Evolutionary conservation across 1,139 yeast genomes (phyloP).

Genomic region (Suhomyces ambrosiae): DNA sequence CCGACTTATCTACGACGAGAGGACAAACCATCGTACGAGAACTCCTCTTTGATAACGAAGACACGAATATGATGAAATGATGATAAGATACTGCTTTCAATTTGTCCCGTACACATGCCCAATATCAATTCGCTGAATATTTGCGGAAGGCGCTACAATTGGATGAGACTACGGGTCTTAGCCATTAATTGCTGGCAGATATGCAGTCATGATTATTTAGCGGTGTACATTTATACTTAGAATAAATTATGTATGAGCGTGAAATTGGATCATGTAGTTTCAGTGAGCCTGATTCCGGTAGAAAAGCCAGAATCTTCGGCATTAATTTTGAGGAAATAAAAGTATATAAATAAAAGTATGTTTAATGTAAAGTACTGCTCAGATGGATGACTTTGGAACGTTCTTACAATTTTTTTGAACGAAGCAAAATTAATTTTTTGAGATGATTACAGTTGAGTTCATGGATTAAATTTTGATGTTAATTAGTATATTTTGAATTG

Average conservation of each 20-base stretch:
- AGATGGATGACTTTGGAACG: too few species aligned
- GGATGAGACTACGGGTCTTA: background rate
- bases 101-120: constrained; percentile 3
- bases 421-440: too few species aligned
- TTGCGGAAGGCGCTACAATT: constrained; percentile 1
- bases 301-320: too few species aligned
- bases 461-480: too few species aligned
- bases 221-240: background rate
- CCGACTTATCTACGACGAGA: constrained; percentile 17
- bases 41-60: constrained; percentile 6
- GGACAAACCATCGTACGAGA: constrained; percentile 19
- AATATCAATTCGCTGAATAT: constrained; percentile 1
- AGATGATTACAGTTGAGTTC: too few species aligned
- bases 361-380: too few species aligned
- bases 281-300: too few species aligned
- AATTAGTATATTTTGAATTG: too few species aligned
- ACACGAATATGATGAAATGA: constrained; percentile 4
- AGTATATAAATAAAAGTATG: too few species aligned
- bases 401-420: too few species aligned
- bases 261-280: too few species aligned
- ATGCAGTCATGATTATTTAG: constrained; percentile 5
- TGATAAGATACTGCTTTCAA: background rate
- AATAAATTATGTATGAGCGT: background rate
- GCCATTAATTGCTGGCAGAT: constrained; percentile 1
- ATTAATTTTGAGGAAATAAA: too few species aligned